Percentiles rank a stretch among this genome's conserved stretches.
Evolutionary conservation across 1,284 basidiomycete genomes (phyloP).

Genomic region (Puccinia coronata): DNA sequence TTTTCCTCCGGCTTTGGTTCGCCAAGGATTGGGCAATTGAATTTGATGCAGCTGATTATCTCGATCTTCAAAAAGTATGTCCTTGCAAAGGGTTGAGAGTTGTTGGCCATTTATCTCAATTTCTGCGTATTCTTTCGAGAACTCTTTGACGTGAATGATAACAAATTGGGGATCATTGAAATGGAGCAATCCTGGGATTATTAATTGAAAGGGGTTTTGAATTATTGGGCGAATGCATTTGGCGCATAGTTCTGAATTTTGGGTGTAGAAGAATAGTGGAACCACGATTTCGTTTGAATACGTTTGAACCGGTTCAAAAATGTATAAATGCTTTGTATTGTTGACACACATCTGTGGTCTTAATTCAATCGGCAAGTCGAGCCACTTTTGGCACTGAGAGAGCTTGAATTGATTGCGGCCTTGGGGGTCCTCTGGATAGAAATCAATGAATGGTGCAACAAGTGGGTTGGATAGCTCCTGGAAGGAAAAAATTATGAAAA

Average conservation of each 20-base stretch:
- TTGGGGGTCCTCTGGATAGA: neutral
- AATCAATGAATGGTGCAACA: neutral
- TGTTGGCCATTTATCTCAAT: too few species aligned
- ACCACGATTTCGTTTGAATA: neutral
- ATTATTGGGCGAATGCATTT: neutral
- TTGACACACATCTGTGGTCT: constrained; percentile 19
- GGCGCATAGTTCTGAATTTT: neutral
- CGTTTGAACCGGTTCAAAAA: neutral
- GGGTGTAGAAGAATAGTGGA: neutral
- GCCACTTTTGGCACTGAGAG: constrained; percentile 24
- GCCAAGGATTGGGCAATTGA: neutral
- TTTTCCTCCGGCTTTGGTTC: neutral
- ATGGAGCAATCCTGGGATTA: neutral
- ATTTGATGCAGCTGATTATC: neutral
- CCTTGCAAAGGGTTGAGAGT: too few species aligned
- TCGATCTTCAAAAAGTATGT: too few species aligned
- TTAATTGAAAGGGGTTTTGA: neutral
- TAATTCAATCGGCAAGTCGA: neutral
- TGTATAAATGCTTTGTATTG: constrained; percentile 13
- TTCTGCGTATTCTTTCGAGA: too few species aligned
- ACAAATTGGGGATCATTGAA: neutral
- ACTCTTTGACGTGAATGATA: neutral
- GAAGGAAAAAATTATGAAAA: too few species aligned
- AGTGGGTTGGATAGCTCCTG: constrained; percentile 10
- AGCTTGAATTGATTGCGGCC: neutral